Evolutionary conservation across 202 grass and related monocot genomes (phyloP).

Genomic region (Elaeis oleifera): DNA sequence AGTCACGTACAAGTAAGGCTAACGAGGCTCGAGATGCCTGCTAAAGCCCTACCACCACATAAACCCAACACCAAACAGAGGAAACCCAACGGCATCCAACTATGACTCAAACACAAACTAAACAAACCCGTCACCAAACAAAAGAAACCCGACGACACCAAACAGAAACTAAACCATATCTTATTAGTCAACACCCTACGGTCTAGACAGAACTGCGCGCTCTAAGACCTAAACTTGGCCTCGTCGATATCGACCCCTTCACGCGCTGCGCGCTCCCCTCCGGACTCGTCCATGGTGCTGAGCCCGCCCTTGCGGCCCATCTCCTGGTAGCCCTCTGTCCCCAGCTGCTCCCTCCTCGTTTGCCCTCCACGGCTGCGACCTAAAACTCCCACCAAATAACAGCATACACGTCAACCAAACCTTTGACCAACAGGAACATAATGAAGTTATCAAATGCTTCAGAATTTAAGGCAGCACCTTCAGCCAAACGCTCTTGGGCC

Average conservation of each 20-base stretch:
- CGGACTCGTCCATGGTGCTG: conserved; percentile 26
- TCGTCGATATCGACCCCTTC: conserved; percentile 33
- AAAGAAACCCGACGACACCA: too few relatives aligned
- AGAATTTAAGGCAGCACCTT: conserved; percentile 14
- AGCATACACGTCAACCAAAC: neutral
- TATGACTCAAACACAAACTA: too few relatives aligned
- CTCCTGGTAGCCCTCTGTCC: conserved; percentile 13
- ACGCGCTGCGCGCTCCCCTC: conserved; percentile 10
- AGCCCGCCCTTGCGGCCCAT: conserved; percentile 34
- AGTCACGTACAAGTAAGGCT: too few relatives aligned
- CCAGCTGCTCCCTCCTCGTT: conserved; percentile 18
- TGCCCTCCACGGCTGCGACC: conserved; percentile 22
- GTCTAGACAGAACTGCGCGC: neutral
- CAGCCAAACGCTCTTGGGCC: conserved; percentile 52
- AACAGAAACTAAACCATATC: too few relatives aligned
- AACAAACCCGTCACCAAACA: too few relatives aligned
- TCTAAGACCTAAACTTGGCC: conserved; percentile 7
- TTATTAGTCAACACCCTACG: neutral
- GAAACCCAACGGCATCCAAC: too few relatives aligned
- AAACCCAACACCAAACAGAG: too few relatives aligned
- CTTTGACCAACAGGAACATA: too few relatives aligned
- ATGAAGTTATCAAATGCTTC: too few relatives aligned
- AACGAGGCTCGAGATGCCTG: too few relatives aligned
- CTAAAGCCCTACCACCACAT: too few relatives aligned
- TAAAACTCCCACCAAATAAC: neutral